phyloP scores from a whole-genome alignment of 108 stramenopile species.

The Bacterosira constricta region DNA sequence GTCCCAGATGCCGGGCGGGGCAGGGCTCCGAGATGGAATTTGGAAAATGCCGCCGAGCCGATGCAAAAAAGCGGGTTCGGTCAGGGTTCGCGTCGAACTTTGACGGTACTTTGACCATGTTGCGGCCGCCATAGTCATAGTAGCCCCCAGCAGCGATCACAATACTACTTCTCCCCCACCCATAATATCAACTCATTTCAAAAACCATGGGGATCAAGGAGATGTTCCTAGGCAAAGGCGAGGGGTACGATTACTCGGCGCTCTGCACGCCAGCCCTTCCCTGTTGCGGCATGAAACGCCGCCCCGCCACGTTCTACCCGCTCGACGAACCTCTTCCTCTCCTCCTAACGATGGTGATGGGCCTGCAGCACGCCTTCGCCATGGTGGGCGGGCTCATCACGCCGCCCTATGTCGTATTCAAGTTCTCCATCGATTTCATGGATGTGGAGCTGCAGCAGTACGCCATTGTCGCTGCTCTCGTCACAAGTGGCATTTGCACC shows the following conservation, averaged over 20 bases:
- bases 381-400: slow-evolving; percentile 79
- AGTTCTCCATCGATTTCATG: slow-evolving; percentile 59
- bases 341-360: slow-evolving; percentile 58
- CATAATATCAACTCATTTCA: too few relatives aligned
- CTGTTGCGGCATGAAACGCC: slow-evolving; percentile 24
- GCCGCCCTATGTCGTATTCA: slow-evolving; percentile 62
- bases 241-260: slow-evolving; percentile 58
- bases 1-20: too few relatives aligned
- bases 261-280: slow-evolving; percentile 66
- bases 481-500: slow-evolving; percentile 71
- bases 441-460: slow-evolving; percentile 64
- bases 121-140: too few relatives aligned
- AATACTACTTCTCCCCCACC: too few relatives aligned
- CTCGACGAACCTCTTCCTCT: slow-evolving; percentile 62
- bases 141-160: too few relatives aligned
- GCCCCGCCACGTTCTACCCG: slow-evolving; percentile 10
- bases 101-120: too few relatives aligned
- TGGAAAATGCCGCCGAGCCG: too few relatives aligned
- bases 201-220: slow-evolving; percentile 46
- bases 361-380: slow-evolving; percentile 78
- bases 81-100: too few relatives aligned
- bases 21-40: too few relatives aligned
- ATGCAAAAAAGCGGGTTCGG: too few relatives aligned
- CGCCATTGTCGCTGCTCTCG: slow-evolving; percentile 70
- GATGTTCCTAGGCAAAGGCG: slow-evolving; percentile 52